Conservation (phyloP, 78 protist genomes). For the Speleostelium caveatum region DNA sequence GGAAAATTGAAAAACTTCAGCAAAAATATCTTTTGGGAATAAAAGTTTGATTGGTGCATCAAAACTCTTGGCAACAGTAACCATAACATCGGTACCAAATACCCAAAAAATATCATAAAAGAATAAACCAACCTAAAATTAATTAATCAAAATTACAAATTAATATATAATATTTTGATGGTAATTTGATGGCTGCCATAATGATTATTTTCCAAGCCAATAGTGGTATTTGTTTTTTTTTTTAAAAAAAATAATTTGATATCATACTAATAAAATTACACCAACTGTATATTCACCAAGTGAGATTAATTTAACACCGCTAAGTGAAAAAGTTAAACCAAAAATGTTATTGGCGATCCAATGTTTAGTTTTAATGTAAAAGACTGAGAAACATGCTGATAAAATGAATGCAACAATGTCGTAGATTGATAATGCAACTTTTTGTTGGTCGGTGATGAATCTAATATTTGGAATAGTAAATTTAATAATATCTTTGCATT, state of each 20-base stretch:
- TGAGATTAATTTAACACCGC: conserved; percentile 59
- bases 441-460: background rate
- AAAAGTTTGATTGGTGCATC: conserved; percentile 96
- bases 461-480: conserved; percentile 31
- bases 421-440: conserved; percentile 2
- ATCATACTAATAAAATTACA: conserved; percentile 81
- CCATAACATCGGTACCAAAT: conserved; percentile 96
- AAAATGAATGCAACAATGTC: conserved; percentile 49
- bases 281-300: conserved; percentile 65
- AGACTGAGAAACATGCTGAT: conserved; percentile 4
- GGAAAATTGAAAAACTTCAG: conserved; percentile 78
- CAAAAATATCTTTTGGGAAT: conserved; percentile 87
- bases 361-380: conserved; percentile 82
- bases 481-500: background rate
- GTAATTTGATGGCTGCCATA: too few species aligned
- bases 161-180: too few species aligned
- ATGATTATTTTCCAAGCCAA: too few species aligned
- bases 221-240: too few species aligned
- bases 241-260: background rate
- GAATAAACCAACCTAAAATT: conserved; percentile 88
- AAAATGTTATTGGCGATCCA: conserved; percentile 94
- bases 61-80: conserved; percentile 93
- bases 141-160: background rate
- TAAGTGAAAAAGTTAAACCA: conserved; percentile 84
- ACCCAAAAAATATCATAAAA: conserved; percentile 97